Conservation (phyloP, 2,329 filamentous ascomycete species). For the Colletotrichum euphorbiae region DNA sequence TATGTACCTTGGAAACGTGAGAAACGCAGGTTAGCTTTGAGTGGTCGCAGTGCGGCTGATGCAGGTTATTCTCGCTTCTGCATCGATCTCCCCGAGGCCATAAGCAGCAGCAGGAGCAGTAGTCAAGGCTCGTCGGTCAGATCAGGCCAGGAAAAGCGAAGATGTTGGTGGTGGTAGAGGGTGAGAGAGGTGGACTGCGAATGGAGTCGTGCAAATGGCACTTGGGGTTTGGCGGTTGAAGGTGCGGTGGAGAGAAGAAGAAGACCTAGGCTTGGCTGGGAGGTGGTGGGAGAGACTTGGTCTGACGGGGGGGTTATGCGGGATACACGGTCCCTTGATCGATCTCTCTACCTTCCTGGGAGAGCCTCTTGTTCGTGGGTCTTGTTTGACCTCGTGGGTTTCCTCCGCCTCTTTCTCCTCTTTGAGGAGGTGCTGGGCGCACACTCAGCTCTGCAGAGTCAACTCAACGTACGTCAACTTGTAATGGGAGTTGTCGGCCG, state of each 20-base stretch:
- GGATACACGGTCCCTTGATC: conserved; percentile 20
- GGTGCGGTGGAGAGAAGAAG: conserved; percentile 14
- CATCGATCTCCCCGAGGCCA: conserved; percentile 29
- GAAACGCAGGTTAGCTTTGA: conserved; percentile 26
- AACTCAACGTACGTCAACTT: neutral
- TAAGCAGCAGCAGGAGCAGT: conserved; percentile 26
- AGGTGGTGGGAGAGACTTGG: conserved; percentile 16
- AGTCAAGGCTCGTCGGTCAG: conserved; percentile 21
- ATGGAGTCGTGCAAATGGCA: conserved; percentile 35
- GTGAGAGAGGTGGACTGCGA: conserved; percentile 31
- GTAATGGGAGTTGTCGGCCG: conserved; percentile 1
- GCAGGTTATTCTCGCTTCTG: conserved; percentile 40
- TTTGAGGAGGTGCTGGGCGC: conserved; percentile 5
- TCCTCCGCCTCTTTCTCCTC: conserved; percentile 15
- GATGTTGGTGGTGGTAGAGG: conserved; percentile 5
- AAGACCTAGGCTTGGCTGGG: conserved; percentile 5
- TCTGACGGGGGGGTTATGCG: conserved; percentile 25
- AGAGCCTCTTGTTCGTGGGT: conserved; percentile 1
- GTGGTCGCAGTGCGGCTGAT: conserved; percentile 34
- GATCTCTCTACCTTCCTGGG: conserved; percentile 2
- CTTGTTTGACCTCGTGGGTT: neutral
- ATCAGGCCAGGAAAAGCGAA: conserved; percentile 29
- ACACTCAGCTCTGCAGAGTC: conserved; percentile 25
- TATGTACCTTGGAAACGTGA: conserved; percentile 26
- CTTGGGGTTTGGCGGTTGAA: conserved; percentile 25